Percentiles rank a stretch among this genome's conserved stretches.
Conservation (phyloP, 345 rosid species). For the Ceriops tagal region DNA sequence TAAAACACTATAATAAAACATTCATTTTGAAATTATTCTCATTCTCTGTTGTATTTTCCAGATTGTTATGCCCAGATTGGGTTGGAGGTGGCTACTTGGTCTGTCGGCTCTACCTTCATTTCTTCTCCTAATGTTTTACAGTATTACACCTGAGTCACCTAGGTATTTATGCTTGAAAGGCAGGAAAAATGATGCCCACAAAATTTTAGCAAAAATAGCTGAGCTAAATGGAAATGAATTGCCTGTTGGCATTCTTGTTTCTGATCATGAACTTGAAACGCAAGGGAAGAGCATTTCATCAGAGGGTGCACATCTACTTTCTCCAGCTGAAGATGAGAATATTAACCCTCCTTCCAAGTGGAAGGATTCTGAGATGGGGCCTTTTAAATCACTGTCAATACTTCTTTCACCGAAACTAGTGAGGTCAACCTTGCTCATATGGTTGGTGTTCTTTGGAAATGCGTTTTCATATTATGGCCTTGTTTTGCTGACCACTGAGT, state of each 20-base stretch:
- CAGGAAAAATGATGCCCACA: slow-evolving; percentile 55
- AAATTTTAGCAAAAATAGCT: slow-evolving; percentile 60
- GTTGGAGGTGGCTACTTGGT: slow-evolving; percentile 95
- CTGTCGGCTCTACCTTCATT: slow-evolving; percentile 69
- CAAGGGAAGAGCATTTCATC: slow-evolving; percentile 24
- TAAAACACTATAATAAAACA: neutral
- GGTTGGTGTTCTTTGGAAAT: slow-evolving; percentile 84
- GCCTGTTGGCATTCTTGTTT: slow-evolving; percentile 65
- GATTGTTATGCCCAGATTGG: slow-evolving; percentile 78
- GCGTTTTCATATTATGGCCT: slow-evolving; percentile 88
- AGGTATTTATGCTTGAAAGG: slow-evolving; percentile 77
- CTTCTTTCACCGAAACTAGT: slow-evolving; percentile 71
- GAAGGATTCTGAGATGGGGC: slow-evolving; percentile 37
- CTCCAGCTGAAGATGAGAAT: slow-evolving; percentile 16
- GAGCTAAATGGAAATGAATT: slow-evolving; percentile 45
- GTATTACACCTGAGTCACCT: slow-evolving; percentile 72
- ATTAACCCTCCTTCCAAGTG: slow-evolving; percentile 21
- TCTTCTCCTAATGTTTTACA: slow-evolving; percentile 73
- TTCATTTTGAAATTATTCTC: slow-evolving; percentile 1
- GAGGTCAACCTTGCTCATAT: slow-evolving; percentile 70
- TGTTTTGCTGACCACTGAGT: slow-evolving; percentile 86
- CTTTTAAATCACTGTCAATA: slow-evolving; percentile 36
- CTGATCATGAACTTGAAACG: slow-evolving; percentile 52
- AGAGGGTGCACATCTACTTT: slow-evolving; percentile 44
- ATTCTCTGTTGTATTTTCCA: slow-evolving; percentile 32